phyloP scores from a whole-genome alignment of 345 rosid species.

The Syzygium oleosum region DNA sequence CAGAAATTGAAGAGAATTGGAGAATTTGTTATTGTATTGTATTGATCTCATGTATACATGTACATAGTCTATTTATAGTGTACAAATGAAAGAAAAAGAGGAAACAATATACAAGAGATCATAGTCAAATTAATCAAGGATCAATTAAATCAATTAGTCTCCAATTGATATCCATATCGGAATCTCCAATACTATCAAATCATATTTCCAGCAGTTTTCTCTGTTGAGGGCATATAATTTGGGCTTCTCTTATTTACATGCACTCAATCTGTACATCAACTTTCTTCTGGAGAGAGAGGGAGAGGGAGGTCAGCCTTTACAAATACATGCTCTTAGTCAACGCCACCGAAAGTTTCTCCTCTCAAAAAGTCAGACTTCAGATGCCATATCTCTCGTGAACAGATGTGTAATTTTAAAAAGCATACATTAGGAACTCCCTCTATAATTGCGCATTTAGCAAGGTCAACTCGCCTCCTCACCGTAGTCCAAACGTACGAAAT shows the following conservation, averaged over 20 bases:
- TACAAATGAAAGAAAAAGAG: too few relatives aligned
- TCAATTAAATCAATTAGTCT: too few relatives aligned
- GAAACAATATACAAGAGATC: too few relatives aligned
- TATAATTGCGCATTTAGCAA: neutral
- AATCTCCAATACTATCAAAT: too few relatives aligned
- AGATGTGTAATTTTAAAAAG: neutral
- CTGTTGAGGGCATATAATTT: neutral
- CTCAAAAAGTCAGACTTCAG: neutral
- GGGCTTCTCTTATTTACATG: neutral
- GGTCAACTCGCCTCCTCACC: neutral
- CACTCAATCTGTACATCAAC: neutral
- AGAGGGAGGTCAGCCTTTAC: neutral
- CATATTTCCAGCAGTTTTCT: neutral
- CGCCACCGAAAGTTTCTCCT: neutral
- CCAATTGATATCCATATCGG: too few relatives aligned
- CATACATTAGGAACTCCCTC: neutral
- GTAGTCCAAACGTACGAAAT: neutral
- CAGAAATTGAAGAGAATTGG: too few relatives aligned
- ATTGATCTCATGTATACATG: too few relatives aligned
- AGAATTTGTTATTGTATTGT: too few relatives aligned
- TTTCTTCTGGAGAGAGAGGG: too few relatives aligned
- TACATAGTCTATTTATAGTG: too few relatives aligned
- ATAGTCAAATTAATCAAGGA: too few relatives aligned
- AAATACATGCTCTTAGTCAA: neutral
- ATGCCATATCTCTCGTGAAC: neutral